Conservation (phyloP, 257 asterid species). For the Fraxinus anomala region DNA sequence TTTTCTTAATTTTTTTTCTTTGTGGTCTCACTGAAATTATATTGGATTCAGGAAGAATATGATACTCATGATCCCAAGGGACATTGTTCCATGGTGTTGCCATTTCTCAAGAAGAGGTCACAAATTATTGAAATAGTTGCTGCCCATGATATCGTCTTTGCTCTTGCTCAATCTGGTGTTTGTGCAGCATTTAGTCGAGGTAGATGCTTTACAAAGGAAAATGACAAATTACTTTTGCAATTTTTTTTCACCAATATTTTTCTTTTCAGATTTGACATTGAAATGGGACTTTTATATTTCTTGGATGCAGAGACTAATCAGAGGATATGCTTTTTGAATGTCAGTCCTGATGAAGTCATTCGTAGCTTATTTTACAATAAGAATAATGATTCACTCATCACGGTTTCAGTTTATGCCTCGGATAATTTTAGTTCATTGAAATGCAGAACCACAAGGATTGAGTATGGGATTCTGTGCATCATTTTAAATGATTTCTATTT, state of each 20-base stretch:
- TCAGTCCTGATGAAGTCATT: conserved; percentile 95
- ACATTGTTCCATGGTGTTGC: conserved; percentile 58
- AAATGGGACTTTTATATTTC: conserved; percentile 26
- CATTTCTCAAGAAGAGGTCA: conserved; percentile 92
- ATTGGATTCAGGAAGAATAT: conserved; percentile 78
- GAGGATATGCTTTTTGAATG: conserved; percentile 94
- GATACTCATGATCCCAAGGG: conserved; percentile 99
- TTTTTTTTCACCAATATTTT: not conserved
- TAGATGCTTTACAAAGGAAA: conserved; percentile 22
- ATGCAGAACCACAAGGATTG: conserved; percentile 97
- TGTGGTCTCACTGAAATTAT: conserved; percentile 9
- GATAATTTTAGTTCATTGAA: conserved; percentile 91
- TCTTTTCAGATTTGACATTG: conserved; percentile 5
- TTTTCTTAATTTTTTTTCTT: not conserved
- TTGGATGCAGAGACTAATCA: conserved; percentile 82
- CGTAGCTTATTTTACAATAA: conserved; percentile 97
- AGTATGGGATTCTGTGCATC: conserved; percentile 51
- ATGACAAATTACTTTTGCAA: not conserved
- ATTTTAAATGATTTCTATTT: conserved; percentile 13
- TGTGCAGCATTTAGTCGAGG: conserved; percentile 99
- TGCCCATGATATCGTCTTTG: conserved; percentile 97
- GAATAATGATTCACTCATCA: conserved; percentile 95
- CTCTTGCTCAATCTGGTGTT: conserved; percentile 97
- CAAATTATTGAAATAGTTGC: conserved; percentile 95
- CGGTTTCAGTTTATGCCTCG: conserved; percentile 96